Evolutionary conservation across 2,329 filamentous ascomycete species (phyloP).

Genomic region (Lecanoromycetidae sp.): DNA sequence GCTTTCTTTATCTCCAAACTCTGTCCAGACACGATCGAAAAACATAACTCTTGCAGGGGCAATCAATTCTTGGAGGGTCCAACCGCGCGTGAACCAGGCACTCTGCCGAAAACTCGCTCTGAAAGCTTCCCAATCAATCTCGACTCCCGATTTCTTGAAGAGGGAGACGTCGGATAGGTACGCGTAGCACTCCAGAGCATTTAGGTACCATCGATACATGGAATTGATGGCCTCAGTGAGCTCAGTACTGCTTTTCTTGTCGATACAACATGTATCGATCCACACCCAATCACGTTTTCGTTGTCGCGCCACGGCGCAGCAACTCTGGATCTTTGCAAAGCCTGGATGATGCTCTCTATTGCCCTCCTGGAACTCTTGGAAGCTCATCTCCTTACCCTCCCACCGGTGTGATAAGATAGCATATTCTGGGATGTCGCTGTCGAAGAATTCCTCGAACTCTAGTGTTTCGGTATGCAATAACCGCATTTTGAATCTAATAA

Average conservation of each 20-base stretch:
- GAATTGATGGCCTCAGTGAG: slow-evolving; percentile 20
- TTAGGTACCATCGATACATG: slow-evolving; percentile 21
- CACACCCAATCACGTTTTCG: slow-evolving; percentile 9
- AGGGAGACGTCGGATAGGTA: slow-evolving; percentile 17
- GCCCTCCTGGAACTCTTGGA: neutral
- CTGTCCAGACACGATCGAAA: slow-evolving; percentile 9
- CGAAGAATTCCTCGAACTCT: neutral
- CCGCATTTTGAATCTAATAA: too few species aligned
- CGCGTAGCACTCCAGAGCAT: slow-evolving; percentile 19
- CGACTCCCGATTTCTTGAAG: too few species aligned
- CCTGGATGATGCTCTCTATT: neutral
- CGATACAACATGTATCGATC: slow-evolving; percentile 22
- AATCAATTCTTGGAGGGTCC: slow-evolving; percentile 24
- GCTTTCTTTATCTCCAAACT: neutral
- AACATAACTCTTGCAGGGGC: slow-evolving; percentile 21
- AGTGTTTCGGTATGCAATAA: neutral
- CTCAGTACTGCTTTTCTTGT: slow-evolving; percentile 21
- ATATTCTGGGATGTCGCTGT: neutral
- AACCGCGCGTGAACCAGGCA: slow-evolving; percentile 22
- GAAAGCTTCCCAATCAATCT: neutral
- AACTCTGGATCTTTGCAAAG: slow-evolving; percentile 9
- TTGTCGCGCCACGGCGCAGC: neutral
- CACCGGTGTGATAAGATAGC: slow-evolving; percentile 14
- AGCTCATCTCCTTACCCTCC: slow-evolving; percentile 8
- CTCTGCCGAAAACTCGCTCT: slow-evolving; percentile 7